These are phyloP conservation scores for Cystobasidiaceae sp. DNA, from an alignment of 1,284 basidiomycete genomes.

Conservation along the genomic window DNA sequence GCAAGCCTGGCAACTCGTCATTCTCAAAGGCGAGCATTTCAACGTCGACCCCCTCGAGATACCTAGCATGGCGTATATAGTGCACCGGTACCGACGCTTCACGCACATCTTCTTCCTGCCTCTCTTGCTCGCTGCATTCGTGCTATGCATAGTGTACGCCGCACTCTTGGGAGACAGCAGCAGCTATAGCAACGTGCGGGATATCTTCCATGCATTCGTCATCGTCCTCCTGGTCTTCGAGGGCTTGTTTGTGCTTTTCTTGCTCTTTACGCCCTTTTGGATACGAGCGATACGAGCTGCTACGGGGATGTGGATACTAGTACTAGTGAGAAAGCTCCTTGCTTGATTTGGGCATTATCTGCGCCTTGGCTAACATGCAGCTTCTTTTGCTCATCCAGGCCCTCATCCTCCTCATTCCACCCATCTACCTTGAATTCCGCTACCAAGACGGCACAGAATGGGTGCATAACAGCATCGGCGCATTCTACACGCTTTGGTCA, in stretches of 20 bases:
- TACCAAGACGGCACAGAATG: neutral
- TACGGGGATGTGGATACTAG: too few relatives aligned
- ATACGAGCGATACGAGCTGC: too few relatives aligned
- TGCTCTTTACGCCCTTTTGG: too few relatives aligned
- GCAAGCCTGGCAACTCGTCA: constrained; percentile 4
- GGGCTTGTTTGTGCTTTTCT: too few relatives aligned
- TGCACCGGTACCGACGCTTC: neutral
- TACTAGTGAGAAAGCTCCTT: too few relatives aligned
- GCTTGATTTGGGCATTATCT: neutral
- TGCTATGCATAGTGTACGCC: too few relatives aligned
- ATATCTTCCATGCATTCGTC: too few relatives aligned
- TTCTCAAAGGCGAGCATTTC: constrained; percentile 15
- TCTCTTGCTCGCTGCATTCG: too few relatives aligned
- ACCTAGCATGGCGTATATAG: neutral
- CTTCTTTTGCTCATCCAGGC: neutral
- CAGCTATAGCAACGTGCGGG: too few relatives aligned
- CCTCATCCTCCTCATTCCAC: constrained; percentile 4
- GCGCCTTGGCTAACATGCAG: neutral
- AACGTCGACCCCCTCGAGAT: neutral
- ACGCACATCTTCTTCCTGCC: too few relatives aligned
- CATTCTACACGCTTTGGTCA: constrained; percentile 28
- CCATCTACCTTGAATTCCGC: constrained; percentile 19
- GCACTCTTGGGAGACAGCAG: too few relatives aligned
- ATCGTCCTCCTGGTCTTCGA: too few relatives aligned
- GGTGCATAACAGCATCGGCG: constrained; percentile 7